A percentile compares a stretch with the other conserved stretches of the same genome.
Evolutionary conservation across 78 protist genomes (phyloP).

Genomic region (Dictyostelium discoideum): dicty_2.7 NC_007090.3:180001-180500

Average conservation of each 20-base stretch:
- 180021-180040: slow-evolving; percentile 30
- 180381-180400: background rate
- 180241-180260: slow-evolving; percentile 9
- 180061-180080: background rate
- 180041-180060: slow-evolving; percentile 52
- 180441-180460: slow-evolving; percentile 53
- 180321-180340: slow-evolving; percentile 25
- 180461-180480: slow-evolving; percentile 22
- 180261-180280: slow-evolving; percentile 20
- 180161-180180: slow-evolving; percentile 12
- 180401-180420: too few relatives aligned
- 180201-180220: background rate
- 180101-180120: slow-evolving; percentile 12
- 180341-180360: slow-evolving; percentile 39
- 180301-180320: slow-evolving; percentile 66
- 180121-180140: slow-evolving; percentile 18
- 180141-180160: slow-evolving; percentile 37
- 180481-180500: background rate
- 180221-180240: background rate
- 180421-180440: background rate
- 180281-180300: slow-evolving; percentile 58
- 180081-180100: slow-evolving; percentile 1
- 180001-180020: slow-evolving; percentile 69
- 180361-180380: background rate
- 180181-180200: background rate